These are phyloP conservation scores for Cenchrus fungigraminus DNA, from an alignment of 176 grass and related monocot genomes.

Conservation along the genomic window DNA sequence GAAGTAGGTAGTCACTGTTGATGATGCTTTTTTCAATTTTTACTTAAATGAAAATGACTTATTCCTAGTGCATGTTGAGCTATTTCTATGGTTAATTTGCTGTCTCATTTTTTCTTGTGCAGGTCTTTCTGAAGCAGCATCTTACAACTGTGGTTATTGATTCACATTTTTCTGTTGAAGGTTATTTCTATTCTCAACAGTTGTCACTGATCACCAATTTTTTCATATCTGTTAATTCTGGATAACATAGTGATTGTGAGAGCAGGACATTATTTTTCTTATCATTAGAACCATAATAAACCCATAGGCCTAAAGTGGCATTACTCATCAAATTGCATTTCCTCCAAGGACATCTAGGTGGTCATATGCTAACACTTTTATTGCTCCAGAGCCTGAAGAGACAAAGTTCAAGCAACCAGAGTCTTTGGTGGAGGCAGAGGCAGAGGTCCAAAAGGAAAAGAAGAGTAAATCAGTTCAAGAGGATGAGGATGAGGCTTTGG, in stretches of 20 bases:
- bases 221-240: conserved; percentile 11
- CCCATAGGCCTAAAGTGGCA: not conserved
- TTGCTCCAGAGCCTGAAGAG: conserved; percentile 56
- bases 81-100: not conserved
- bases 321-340: not conserved
- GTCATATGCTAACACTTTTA: conserved; percentile 31
- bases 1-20: conserved; percentile 1
- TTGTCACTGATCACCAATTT: not conserved
- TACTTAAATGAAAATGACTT: not conserved
- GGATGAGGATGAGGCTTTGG: not conserved
- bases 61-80: conserved; percentile 5
- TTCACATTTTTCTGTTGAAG: conserved; percentile 92
- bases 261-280: not conserved
- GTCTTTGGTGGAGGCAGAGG: conserved; percentile 34
- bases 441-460: conserved; percentile 40
- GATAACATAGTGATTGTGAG: not conserved
- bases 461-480: conserved; percentile 19
- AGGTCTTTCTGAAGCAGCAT: conserved; percentile 98
- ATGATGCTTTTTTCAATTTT: not conserved
- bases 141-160: conserved; percentile 81
- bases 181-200: conserved; percentile 40
- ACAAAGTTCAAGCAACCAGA: conserved; percentile 31
- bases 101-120: conserved; percentile 24
- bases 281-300: not conserved
- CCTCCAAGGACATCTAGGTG: conserved; percentile 3